These are phyloP conservation scores for Bocquillonia castaneifolia DNA, from an alignment of 441 rosid species.

Conservation along the genomic window DNA sequence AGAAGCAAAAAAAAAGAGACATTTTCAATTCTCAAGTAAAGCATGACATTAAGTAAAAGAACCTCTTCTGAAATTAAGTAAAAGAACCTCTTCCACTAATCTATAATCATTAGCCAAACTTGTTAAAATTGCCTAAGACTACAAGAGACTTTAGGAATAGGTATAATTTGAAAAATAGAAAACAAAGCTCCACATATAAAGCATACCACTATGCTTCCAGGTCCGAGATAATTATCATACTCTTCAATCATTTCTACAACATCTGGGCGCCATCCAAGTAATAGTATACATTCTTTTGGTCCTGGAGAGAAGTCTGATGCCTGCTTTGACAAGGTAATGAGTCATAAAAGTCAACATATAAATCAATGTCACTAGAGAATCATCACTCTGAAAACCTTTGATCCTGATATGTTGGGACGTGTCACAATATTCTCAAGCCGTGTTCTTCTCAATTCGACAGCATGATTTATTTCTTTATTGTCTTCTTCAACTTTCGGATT, in stretches of 20 bases:
- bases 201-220: constrained; percentile 83
- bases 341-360: constrained; percentile 14
- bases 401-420: constrained; percentile 48
- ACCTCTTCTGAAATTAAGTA: background rate
- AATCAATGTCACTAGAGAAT: constrained; percentile 19
- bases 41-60: background rate
- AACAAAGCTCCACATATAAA: constrained; percentile 13
- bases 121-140: background rate
- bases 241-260: constrained; percentile 83
- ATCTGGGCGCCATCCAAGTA: constrained; percentile 96
- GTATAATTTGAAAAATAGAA: background rate
- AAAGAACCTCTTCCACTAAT: background rate
- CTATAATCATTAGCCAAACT: background rate
- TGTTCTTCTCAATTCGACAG: constrained; percentile 41
- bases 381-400: constrained; percentile 52
- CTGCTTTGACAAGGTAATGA: constrained; percentile 36
- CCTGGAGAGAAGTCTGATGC: constrained; percentile 63
- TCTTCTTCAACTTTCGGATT: constrained; percentile 29
- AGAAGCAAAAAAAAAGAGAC: background rate
- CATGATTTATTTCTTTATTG: constrained; percentile 31
- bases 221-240: constrained; percentile 95
- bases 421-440: constrained; percentile 49
- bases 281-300: constrained; percentile 76
- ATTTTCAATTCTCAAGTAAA: background rate
- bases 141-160: background rate